These are phyloP conservation scores for Byssoonygena ceratinophila DNA, from an alignment of 2,329 filamentous ascomycete species.

Conservation along the genomic window DNA sequence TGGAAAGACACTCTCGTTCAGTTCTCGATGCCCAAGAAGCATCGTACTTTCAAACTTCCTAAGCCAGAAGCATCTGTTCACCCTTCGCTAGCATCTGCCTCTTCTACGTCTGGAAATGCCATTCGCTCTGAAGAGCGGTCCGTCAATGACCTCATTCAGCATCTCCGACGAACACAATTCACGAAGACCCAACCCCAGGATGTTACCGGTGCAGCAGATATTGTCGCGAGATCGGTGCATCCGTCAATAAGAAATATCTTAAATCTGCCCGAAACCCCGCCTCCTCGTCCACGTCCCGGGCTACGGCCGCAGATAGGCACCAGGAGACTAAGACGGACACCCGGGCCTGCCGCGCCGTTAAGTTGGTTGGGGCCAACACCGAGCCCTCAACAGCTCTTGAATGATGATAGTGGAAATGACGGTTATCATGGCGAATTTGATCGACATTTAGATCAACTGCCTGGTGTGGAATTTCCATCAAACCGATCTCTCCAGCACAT, in stretches of 20 bases:
- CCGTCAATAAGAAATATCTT: constrained; percentile 38
- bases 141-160: constrained; percentile 40
- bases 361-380: constrained; percentile 33
- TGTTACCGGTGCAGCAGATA: constrained; percentile 14
- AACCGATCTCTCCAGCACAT: constrained; percentile 41
- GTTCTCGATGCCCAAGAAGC: constrained; percentile 40
- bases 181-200: constrained; percentile 19
- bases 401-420: constrained; percentile 16
- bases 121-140: constrained; percentile 23
- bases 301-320: constrained; percentile 26
- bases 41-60: constrained; percentile 26
- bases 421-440: constrained; percentile 10
- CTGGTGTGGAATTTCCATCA: constrained; percentile 30
- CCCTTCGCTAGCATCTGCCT: constrained; percentile 24
- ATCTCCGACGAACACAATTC: constrained; percentile 37
- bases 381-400: constrained; percentile 11
- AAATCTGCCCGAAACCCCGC: constrained; percentile 35
- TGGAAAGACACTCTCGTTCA: too few relatives aligned
- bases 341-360: constrained; percentile 38
- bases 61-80: constrained; percentile 36
- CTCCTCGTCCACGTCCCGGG: constrained; percentile 34
- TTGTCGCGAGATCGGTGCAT: constrained; percentile 33
- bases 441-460: constrained; percentile 32
- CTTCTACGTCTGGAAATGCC: neutral
- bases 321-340: constrained; percentile 28